Base-by-base conservation (phyloP, 768 basidiomycete genomes). In the Auricularia cornea region DNA sequence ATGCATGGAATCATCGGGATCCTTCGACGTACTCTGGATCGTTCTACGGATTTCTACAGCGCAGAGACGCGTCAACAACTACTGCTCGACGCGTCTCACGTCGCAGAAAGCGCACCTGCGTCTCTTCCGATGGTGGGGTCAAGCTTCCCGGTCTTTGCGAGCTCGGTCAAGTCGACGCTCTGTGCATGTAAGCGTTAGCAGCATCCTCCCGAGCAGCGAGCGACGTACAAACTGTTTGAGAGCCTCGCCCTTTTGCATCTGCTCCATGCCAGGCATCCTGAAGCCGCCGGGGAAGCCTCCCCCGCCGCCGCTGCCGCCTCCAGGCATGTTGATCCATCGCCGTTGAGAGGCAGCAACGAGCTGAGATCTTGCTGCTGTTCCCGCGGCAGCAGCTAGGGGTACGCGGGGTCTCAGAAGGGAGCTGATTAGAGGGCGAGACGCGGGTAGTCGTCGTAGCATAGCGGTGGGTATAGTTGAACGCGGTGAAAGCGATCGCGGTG, bases 71-170 rank as follows among this genome's bases (percentile, higher is more conserved):
- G 20, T 65, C 32, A n/a, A 51, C 29, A 64, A 23, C 26, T 2
- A n/a, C 4, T 2, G 35, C 11, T 29, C 14, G 26, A 60, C 18
- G 16, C 3, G 28, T 23, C 38, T 66, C 41, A 59, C 18, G 16
- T 20, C 18, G 40, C 1, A 23, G 32, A 40, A 2, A 26, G 41
- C 78, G 20, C 65, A 82, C 90, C 90, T 76, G 93, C 90, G 65
- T 93, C 92, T 70, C 92, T 77, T 3, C 94, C 94, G 72, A 97
- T 97, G 5, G 85, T 87, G 1, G 94, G 94, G 72, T 97, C 94
- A 2, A 96, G 78, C 71, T 94, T 94, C 31, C 94, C 94, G 35
- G 87, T 78, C 67, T 79, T 83, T 2, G 94, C 94, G 68, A 93
- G 77, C 68, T 93, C 87, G 0, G 92, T 97, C 30, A 95, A 74